phyloP scores from a whole-genome alignment of 2,329 filamentous ascomycete species.

The Aspergillus calidoustus region DNA sequence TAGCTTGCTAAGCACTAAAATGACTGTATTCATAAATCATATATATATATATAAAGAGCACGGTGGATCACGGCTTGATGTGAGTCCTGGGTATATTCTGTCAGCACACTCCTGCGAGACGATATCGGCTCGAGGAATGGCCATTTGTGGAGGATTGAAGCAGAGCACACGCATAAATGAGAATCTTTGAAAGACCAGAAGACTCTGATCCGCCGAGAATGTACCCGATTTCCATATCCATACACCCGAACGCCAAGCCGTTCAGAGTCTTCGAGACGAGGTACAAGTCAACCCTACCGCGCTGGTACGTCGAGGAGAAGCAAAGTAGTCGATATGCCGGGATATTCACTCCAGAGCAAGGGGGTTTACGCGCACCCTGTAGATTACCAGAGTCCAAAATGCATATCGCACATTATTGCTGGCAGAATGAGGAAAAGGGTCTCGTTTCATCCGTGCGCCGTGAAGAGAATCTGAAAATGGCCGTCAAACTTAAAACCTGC shows the following conservation, averaged over 20 bases:
- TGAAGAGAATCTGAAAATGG: slow-evolving; percentile 8
- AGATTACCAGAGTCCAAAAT: background rate
- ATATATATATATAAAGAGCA: background rate
- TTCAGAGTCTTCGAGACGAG: background rate
- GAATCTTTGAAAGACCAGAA: background rate
- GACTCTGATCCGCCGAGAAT: background rate
- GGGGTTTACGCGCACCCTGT: background rate
- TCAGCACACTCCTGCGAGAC: background rate
- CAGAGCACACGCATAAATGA: background rate
- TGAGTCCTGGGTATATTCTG: background rate
- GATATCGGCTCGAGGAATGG: background rate
- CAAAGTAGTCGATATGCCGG: background rate
- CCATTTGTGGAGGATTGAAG: background rate
- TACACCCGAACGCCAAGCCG: slow-evolving; percentile 7
- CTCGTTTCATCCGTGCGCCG: background rate
- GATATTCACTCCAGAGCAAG: background rate
- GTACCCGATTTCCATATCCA: background rate
- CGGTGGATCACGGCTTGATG: background rate
- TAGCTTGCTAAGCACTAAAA: background rate
- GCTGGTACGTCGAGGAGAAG: background rate
- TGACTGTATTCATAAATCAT: no score
- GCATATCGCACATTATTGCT: background rate
- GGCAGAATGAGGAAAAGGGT: background rate
- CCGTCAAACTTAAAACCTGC: slow-evolving; percentile 7
- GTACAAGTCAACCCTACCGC: background rate